Conservation (phyloP, 352 stramenopile species). For the Aphanomyces euteiches region DNA sequence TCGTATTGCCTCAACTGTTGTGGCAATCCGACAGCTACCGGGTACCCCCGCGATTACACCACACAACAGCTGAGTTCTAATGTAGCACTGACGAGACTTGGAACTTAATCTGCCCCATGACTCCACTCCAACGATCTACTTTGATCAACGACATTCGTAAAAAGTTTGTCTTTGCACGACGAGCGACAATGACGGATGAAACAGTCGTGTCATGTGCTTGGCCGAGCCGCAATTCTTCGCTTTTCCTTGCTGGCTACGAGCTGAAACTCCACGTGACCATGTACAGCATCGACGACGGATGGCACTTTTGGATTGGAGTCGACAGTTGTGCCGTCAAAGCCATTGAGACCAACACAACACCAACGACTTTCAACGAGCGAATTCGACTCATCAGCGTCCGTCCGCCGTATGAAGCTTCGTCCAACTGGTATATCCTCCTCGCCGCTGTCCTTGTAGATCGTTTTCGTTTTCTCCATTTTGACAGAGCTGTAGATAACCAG, state of each 20-base stretch:
- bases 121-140: conserved; percentile 58
- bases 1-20: conserved; percentile 72
- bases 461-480: background rate
- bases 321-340: conserved; percentile 61
- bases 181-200: conserved; percentile 49
- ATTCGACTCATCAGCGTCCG: conserved; percentile 57
- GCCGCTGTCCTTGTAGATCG: background rate
- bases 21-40: conserved; percentile 52
- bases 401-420: conserved; percentile 33
- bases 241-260: conserved; percentile 55
- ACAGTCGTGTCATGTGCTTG: conserved; percentile 44
- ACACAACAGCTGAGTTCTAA: background rate
- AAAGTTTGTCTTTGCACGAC: conserved; percentile 59
- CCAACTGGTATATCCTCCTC: conserved; percentile 38
- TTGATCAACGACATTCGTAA: conserved; percentile 52
- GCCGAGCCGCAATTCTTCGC: conserved; percentile 46
- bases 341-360: conserved; percentile 42
- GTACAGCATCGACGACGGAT: conserved; percentile 42
- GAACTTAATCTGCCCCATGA: conserved; percentile 70
- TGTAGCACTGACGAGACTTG: conserved; percentile 61
- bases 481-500: conserved; percentile 31
- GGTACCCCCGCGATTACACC: conserved; percentile 23
- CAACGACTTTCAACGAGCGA: conserved; percentile 48
- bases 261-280: conserved; percentile 58
- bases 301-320: conserved; percentile 63